These are phyloP conservation scores for Nemania sp. DNA, from an alignment of 2,329 filamentous ascomycete species.

Conservation along the genomic window DNA sequence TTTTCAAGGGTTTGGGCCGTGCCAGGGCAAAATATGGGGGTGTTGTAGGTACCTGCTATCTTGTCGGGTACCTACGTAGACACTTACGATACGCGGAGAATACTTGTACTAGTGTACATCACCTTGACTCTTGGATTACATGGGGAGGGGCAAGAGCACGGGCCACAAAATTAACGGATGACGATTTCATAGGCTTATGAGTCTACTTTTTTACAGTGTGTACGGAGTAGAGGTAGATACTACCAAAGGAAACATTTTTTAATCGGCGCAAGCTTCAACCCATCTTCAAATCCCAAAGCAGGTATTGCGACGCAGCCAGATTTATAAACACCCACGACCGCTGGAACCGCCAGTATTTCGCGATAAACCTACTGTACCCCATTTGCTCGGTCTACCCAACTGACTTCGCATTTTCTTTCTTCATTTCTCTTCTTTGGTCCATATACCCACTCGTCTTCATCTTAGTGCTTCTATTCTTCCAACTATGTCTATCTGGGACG, in stretches of 20 bases:
- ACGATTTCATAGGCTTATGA: neutral
- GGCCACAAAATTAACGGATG: constrained; percentile 27
- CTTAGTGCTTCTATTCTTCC: constrained; percentile 27
- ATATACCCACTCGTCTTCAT: constrained; percentile 21
- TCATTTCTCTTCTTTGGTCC: constrained; percentile 34
- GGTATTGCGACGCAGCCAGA: constrained; percentile 32
- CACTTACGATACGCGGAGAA: neutral
- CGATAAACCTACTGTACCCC: neutral
- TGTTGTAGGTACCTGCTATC: neutral
- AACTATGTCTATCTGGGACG: constrained; percentile 71
- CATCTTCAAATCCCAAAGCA: constrained; percentile 22
- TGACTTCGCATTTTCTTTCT: constrained; percentile 13
- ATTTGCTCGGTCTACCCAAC: constrained; percentile 2
- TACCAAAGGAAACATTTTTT: constrained; percentile 40
- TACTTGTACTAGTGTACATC: neutral
- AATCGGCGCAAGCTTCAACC: constrained; percentile 31
- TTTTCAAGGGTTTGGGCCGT: constrained; percentile 25
- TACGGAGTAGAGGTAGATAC: constrained; percentile 19
- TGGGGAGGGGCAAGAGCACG: constrained; percentile 24
- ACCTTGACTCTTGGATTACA: too few species aligned
- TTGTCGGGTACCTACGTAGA: neutral
- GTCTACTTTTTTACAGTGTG: too few species aligned
- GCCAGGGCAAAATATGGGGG: neutral
- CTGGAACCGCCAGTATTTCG: neutral
- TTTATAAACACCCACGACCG: constrained; percentile 12